Conservation (phyloP, 345 rosid genomes). For the Pistacia atlantica region DNA sequence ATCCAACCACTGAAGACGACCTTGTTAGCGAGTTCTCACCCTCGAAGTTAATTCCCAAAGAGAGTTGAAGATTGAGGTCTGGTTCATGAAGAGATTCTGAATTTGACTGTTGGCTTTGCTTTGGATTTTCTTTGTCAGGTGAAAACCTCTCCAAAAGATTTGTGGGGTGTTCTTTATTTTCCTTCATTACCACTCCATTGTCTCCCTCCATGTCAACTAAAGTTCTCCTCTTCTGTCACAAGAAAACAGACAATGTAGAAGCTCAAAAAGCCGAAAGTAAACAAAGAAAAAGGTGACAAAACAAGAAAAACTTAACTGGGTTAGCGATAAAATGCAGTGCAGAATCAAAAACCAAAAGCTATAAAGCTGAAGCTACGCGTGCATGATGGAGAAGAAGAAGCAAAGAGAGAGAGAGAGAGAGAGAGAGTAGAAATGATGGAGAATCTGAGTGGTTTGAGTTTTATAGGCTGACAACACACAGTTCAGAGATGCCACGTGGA, state of each 20-base stretch:
- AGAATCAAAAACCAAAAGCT: not conserved
- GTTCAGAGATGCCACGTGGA: conserved; percentile 22
- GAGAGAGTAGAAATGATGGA: not conserved
- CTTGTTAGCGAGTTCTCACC: not conserved
- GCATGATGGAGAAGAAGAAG: not conserved
- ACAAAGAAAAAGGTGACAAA: not conserved
- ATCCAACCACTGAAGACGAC: conserved; percentile 19
- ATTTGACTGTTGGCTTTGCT: conserved; percentile 3
- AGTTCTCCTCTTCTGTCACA: not conserved
- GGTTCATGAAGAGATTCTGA: not conserved
- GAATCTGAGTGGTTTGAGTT: not conserved
- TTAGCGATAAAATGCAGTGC: not conserved
- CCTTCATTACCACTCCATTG: not conserved
- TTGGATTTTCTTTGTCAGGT: not conserved
- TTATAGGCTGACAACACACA: conserved; percentile 26
- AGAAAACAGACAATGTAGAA: not conserved
- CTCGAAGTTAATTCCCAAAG: conserved; percentile 24
- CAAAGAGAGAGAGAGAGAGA: not conserved
- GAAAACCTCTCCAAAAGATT: conserved; percentile 8
- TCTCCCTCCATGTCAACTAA: conserved; percentile 8
- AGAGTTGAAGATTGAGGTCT: conserved; percentile 30
- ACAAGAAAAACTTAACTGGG: conserved; percentile 7
- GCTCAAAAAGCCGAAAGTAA: not conserved
- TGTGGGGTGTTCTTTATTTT: not conserved
- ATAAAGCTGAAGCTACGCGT: not conserved